phyloP scores from a whole-genome alignment of 2,329 filamentous ascomycete genomes.

The Pestalotiopsis sp. region DNA sequence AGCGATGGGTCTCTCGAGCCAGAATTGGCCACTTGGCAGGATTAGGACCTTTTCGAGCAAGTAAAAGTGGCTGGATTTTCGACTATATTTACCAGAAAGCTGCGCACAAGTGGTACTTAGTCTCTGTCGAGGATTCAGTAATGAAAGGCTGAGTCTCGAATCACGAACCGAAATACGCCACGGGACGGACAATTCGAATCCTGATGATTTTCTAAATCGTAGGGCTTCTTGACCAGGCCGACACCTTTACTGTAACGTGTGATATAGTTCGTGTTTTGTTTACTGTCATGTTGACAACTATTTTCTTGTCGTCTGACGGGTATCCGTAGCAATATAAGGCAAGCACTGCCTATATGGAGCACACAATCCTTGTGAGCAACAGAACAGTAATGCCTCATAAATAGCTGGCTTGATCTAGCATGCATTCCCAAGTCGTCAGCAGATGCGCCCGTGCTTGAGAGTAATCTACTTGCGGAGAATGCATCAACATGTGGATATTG shows the following conservation, averaged over 20 bases:
- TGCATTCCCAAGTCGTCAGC: background rate
- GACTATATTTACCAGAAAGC: background rate
- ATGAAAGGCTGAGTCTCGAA: no score
- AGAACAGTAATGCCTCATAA: background rate
- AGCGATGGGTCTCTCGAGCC: background rate
- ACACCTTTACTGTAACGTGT: no score
- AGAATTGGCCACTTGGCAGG: background rate
- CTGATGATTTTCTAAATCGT: no score
- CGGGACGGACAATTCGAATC: no score
- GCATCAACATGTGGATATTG: background rate
- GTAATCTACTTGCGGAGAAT: background rate
- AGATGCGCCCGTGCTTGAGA: background rate
- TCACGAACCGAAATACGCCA: no score
- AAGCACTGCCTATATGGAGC: background rate
- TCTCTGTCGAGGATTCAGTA: no score
- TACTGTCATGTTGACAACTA: no score
- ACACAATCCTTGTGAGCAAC: background rate
- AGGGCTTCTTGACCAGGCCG: no score
- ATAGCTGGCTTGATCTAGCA: background rate
- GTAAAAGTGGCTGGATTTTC: background rate
- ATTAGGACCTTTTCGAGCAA: background rate
- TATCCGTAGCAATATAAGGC: background rate
- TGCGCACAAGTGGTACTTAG: background rate
- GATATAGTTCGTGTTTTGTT: no score
- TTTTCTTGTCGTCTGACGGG: background rate